A percentile compares a stretch with the other conserved stretches of the same genome.
These are phyloP conservation scores for Skeletonema potamos DNA, from an alignment of 108 stramenopile genomes.

Conservation along the genomic window DNA sequence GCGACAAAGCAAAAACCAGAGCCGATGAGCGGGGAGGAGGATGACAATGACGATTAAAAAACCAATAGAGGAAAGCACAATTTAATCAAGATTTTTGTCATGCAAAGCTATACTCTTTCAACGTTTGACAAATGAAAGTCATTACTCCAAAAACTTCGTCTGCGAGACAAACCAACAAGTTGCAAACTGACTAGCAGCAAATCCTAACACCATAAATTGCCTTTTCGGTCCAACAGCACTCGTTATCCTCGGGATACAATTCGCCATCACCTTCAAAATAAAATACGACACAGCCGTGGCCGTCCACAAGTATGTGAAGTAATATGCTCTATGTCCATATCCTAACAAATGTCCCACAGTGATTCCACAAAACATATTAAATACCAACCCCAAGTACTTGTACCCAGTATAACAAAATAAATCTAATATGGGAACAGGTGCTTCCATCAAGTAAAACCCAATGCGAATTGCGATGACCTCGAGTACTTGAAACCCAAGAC, in stretches of 20 bases:
- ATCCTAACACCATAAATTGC: conserved; percentile 85
- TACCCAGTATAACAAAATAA: conserved; percentile 84
- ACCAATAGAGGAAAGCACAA: neutral
- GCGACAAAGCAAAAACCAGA: neutral
- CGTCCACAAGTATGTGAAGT: conserved; percentile 82
- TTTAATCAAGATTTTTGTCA: neutral
- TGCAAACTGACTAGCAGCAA: conserved; percentile 82
- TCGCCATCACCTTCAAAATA: conserved; percentile 89
- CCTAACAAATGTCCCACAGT: conserved; percentile 57
- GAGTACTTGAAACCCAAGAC: conserved; percentile 84
- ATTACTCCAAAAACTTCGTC: conserved; percentile 75
- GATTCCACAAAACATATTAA: conserved; percentile 81
- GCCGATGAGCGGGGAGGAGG: conserved; percentile 5
- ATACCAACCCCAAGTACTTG: conserved; percentile 84
- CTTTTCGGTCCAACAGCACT: conserved; percentile 76
- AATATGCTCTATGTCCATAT: conserved; percentile 75
- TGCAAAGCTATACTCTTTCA: neutral
- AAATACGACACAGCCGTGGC: conserved; percentile 79
- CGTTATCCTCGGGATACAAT: conserved; percentile 69
- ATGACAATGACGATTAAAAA: neutral
- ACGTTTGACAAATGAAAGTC: neutral
- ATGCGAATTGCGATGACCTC: conserved; percentile 89
- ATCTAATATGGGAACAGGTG: conserved; percentile 68
- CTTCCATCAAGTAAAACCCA: conserved; percentile 89
- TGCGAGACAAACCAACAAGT: conserved; percentile 91